Evolutionary conservation across 305 asterid genomes (phyloP).

Genomic region (Caryopteris hybrid): DNA sequence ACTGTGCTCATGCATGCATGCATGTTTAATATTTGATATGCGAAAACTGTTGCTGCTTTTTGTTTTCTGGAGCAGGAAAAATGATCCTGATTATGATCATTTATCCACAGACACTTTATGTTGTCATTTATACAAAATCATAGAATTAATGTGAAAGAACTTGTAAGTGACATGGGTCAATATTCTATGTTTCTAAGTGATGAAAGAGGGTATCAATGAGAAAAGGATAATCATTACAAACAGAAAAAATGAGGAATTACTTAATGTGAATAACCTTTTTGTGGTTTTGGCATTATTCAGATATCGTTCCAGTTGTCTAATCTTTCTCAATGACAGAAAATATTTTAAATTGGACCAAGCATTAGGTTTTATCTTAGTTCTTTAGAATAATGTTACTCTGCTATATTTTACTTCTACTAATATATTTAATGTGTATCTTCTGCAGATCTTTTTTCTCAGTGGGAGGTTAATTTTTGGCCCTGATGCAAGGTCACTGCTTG

Average conservation of each 20-base stretch:
- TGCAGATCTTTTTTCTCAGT: conserved; percentile 82
- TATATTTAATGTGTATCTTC: conserved; percentile 20
- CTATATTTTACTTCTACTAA: conserved; percentile 5
- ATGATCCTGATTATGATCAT: background rate
- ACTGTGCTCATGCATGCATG: background rate
- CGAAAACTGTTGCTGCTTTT: background rate
- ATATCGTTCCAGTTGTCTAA: background rate
- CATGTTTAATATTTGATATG: background rate
- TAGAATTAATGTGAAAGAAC: background rate
- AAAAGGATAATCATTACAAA: background rate
- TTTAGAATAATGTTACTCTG: conserved; percentile 12
- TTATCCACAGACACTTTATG: background rate
- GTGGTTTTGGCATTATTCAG: background rate
- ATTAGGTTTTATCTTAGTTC: background rate
- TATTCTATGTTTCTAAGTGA: background rate
- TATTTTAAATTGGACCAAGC: background rate
- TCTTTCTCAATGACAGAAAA: conserved; percentile 7
- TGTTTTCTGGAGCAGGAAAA: background rate
- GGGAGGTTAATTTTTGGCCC: conserved; percentile 99
- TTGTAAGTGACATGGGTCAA: background rate
- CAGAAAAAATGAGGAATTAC: background rate
- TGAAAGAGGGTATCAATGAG: background rate
- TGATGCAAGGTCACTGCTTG: conserved; percentile 89
- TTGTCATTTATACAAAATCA: background rate
- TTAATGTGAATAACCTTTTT: background rate